Evolutionary conservation across 306 rosid genomes (phyloP).

Genomic region (Senna tora): DNA sequence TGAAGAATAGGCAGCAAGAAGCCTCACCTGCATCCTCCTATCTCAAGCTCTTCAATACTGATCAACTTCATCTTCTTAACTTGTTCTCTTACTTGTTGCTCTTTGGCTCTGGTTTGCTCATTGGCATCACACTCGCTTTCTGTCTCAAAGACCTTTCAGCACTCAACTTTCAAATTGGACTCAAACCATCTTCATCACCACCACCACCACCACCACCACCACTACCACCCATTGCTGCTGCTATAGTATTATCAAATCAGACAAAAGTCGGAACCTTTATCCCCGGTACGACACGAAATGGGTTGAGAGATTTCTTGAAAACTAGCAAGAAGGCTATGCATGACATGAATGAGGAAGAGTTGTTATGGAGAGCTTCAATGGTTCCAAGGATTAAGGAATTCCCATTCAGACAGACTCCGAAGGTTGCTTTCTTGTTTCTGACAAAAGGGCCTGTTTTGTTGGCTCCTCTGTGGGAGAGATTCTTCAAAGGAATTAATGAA

Average conservation of each 20-base stretch:
- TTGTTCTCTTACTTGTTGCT: conserved; percentile 43
- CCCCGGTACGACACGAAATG: background rate
- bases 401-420: conserved; percentile 43
- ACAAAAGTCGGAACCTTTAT: background rate
- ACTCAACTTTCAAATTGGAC: conserved; percentile 30
- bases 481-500: conserved; percentile 54
- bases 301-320: conserved; percentile 11
- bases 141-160: conserved; percentile 36
- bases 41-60: conserved; percentile 26
- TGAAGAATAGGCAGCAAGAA: conserved; percentile 28
- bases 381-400: conserved; percentile 37
- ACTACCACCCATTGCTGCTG: too few species aligned
- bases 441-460: conserved; percentile 48
- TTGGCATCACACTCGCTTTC: conserved; percentile 52
- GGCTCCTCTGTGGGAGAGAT: conserved; percentile 65
- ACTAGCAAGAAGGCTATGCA: conserved; percentile 33
- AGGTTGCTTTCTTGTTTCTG: conserved; percentile 66
- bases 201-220: background rate
- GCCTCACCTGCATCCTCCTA: conserved; percentile 20
- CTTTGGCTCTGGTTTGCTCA: conserved; percentile 56
- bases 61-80: conserved; percentile 13
- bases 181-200: background rate
- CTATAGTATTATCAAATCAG: background rate
- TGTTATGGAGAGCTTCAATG: conserved; percentile 69
- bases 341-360: conserved; percentile 59